Evolutionary conservation across 805 yeast genomes (phyloP), one percentile per base, ranked within the genome.

Genomic region (Schwanniomyces sp.): DNA sequence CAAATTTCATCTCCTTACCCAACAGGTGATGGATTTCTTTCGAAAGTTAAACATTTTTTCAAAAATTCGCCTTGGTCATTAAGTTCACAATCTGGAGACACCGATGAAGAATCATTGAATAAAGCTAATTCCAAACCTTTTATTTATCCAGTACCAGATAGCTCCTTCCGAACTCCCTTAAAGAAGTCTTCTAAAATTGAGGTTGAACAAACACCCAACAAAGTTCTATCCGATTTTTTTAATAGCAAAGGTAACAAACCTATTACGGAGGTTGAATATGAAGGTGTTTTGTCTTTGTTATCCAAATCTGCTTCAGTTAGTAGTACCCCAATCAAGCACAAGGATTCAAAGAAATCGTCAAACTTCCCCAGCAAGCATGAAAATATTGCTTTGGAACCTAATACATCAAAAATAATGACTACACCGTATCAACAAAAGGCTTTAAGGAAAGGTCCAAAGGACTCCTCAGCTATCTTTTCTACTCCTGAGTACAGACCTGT

Each of bases 231-330:
- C 10, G 80, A 76, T 26, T 88, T 89, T 60, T 88, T 88, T 63
- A 74, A 74, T n/a, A 71, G 69, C 39, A 88, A 87, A 61, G 96
- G 96, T n/a, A 79, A 82, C 47, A 67, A 67, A n/a, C 90, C 92
- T 4, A 70, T 89, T 51, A 74, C 84, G 11, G 89, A 84, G 21
- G 73, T 88, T 38, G 96, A 89, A 62, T 78, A 84, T 57, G 92
- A 86, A 64, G 95, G 95, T n/a, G 92, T 88, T 0, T 61, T 84
- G 51, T 79, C 91, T 5, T 64, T 88, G n/a, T 55, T 71, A 43
- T 57, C 63, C 18, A 57, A 55, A 34, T 18, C 52, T 1, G 44
- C 39, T 24, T 40, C 48, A 1, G 47, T 24, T 34, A 9, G 16
- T n/a, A 41, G 45, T 25, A 45, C 48, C 4, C 50, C 51, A 30